Evolutionary conservation across 1,284 basidiomycete species (phyloP).

Genomic region (Meira nashicola): DNA sequence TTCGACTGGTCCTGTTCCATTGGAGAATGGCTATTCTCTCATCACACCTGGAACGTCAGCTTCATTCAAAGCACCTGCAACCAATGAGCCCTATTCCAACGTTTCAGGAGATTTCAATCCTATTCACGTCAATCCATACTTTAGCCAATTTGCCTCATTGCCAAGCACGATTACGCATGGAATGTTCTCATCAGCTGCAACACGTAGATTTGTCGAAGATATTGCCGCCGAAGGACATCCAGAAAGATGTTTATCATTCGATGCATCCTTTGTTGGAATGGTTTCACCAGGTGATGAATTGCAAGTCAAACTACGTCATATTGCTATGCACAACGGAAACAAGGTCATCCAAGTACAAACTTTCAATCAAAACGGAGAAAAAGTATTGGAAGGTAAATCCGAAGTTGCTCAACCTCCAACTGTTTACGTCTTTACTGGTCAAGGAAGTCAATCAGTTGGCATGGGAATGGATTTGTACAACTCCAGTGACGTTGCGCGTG

Average conservation of each 20-base stretch:
- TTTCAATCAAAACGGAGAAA: slow-evolving; percentile 76
- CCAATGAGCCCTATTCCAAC: slow-evolving; percentile 90
- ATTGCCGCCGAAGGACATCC: slow-evolving; percentile 88
- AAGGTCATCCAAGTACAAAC: slow-evolving; percentile 89
- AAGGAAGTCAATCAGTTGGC: slow-evolving; percentile 94
- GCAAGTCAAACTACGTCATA: slow-evolving; percentile 67
- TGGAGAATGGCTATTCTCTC: slow-evolving; percentile 71
- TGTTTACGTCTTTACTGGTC: slow-evolving; percentile 96
- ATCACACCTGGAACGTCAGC: slow-evolving; percentile 37
- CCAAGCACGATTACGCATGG: slow-evolving; percentile 97
- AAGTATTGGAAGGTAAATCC: slow-evolving; percentile 84
- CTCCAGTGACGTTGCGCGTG: slow-evolving; percentile 82
- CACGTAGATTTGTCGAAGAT: slow-evolving; percentile 85
- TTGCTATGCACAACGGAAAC: slow-evolving; percentile 43
- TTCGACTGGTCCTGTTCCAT: slow-evolving; percentile 70
- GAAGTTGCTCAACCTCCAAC: slow-evolving; percentile 79
- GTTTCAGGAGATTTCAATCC: slow-evolving; percentile 94
- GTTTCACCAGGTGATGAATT: slow-evolving; percentile 88
- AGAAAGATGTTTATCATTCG: slow-evolving; percentile 60
- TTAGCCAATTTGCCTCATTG: slow-evolving; percentile 85
- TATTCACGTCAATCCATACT: slow-evolving; percentile 99
- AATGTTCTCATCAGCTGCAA: slow-evolving; percentile 92
- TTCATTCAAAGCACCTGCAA: slow-evolving; percentile 59
- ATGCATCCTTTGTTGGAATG: slow-evolving; percentile 79
- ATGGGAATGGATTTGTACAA: slow-evolving; percentile 99